Percentiles rank a stretch among this genome's conserved stretches.
Evolutionary conservation across 352 stramenopile species (phyloP).

Genomic region (Phytophthora pluvialis): DNA sequence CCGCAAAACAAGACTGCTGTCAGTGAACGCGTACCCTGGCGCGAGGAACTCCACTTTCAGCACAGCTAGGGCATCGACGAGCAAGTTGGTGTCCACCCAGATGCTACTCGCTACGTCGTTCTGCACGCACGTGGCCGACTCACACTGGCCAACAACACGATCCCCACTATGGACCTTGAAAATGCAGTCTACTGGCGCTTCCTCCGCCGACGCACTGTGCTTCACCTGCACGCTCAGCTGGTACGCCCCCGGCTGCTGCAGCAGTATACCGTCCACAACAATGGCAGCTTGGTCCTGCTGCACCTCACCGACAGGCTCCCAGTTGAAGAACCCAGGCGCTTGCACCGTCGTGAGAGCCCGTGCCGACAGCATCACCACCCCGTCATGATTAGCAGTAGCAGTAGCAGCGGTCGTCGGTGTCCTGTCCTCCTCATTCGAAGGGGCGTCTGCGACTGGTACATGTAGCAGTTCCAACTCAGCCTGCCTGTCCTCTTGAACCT

Average conservation of each 20-base stretch:
- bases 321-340: constrained; percentile 41
- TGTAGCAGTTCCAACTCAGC: neutral
- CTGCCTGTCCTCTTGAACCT: neutral
- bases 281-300: constrained; percentile 28
- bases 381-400: neutral
- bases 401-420: neutral
- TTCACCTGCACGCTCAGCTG: constrained; percentile 41
- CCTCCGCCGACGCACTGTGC: constrained; percentile 14
- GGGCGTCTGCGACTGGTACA: neutral
- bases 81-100: constrained; percentile 10
- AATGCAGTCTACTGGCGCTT: neutral
- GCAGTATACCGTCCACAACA: constrained; percentile 39
- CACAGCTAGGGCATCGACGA: constrained; percentile 3
- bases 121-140: constrained; percentile 5
- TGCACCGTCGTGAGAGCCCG: constrained; percentile 36
- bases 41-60: constrained; percentile 32
- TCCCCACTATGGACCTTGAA: constrained; percentile 26
- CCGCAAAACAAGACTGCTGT: constrained; percentile 27
- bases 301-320: constrained; percentile 35
- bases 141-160: constrained; percentile 21
- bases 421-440: neutral
- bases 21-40: constrained; percentile 28
- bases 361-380: constrained; percentile 11
- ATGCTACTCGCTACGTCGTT: constrained; percentile 19
- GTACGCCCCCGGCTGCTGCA: constrained; percentile 32